Conservation (phyloP, 176 grass and related monocot genomes). For the Puya raimondii region DNA sequence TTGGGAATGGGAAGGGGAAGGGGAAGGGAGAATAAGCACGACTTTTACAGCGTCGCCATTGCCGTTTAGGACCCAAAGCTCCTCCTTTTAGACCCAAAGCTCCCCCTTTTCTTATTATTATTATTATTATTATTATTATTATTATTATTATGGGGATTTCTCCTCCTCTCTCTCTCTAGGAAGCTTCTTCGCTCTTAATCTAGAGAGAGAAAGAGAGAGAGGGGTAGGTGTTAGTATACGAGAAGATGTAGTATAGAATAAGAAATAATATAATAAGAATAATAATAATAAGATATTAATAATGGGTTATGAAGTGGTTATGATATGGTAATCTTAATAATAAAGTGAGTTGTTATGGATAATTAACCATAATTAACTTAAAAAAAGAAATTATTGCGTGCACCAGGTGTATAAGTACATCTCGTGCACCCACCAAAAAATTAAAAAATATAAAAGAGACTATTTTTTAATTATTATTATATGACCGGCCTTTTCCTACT, state of each 20-base stretch:
- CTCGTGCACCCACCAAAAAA: too few relatives aligned
- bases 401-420: too few relatives aligned
- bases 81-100: background rate
- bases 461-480: too few relatives aligned
- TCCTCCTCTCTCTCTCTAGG: background rate
- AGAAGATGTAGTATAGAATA: background rate
- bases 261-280: background rate
- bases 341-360: too few relatives aligned
- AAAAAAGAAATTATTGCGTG: too few relatives aligned
- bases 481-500: too few relatives aligned
- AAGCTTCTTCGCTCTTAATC: background rate
- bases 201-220: slow-evolving; percentile 2
- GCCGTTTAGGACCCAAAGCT: slow-evolving; percentile 4
- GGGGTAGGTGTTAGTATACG: background rate
- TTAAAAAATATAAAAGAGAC: too few relatives aligned
- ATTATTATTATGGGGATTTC: background rate
- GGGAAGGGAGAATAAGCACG: background rate
- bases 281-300: background rate
- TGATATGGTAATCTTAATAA: too few relatives aligned
- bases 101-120: background rate
- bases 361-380: too few relatives aligned
- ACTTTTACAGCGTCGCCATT: slow-evolving; percentile 18
- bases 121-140: background rate
- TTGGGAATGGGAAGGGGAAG: background rate
- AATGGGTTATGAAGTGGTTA: background rate